Evolutionary conservation across 2,329 filamentous ascomycete genomes (phyloP).

Genomic region (Orbilia brochopaga): DNA sequence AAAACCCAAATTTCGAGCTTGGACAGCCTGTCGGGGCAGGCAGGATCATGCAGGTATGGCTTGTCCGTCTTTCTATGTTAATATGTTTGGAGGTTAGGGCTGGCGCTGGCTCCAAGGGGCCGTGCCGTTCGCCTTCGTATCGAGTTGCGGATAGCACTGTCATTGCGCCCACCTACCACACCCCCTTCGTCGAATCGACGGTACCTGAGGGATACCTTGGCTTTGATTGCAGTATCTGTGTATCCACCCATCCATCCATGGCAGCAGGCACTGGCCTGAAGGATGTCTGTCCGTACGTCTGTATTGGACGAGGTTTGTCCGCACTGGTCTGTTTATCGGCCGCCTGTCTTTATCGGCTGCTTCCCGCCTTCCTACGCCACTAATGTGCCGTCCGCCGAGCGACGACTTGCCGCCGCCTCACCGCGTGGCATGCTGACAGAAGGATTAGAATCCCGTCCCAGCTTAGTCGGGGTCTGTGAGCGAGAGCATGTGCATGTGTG

Average conservation of each 20-base stretch:
- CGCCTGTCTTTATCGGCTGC: slow-evolving; percentile 23
- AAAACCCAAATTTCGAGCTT: no score
- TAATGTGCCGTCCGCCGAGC: slow-evolving; percentile 6
- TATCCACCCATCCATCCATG: neutral
- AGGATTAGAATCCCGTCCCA: neutral
- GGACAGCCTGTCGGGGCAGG: neutral
- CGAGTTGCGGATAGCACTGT: slow-evolving; percentile 40
- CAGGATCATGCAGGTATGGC: neutral
- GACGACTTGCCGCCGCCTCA: slow-evolving; percentile 26
- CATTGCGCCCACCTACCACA: no score
- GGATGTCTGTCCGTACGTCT: slow-evolving; percentile 6
- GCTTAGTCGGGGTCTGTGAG: no score
- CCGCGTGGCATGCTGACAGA: slow-evolving; percentile 21
- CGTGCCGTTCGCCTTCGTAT: slow-evolving; percentile 46
- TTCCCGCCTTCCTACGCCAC: slow-evolving; percentile 19
- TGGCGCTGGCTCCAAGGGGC: slow-evolving; percentile 43
- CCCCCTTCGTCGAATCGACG: slow-evolving; percentile 1
- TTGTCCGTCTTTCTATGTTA: no score
- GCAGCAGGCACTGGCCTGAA: neutral
- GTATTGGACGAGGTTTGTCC: neutral
- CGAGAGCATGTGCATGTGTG: no score
- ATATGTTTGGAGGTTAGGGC: neutral
- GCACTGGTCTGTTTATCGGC: neutral
- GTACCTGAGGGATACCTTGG: slow-evolving; percentile 36
- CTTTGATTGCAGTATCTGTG: slow-evolving; percentile 1